Base-by-base conservation (phyloP, 441 rosid genomes). In the Syzygium malaccense region DNA sequence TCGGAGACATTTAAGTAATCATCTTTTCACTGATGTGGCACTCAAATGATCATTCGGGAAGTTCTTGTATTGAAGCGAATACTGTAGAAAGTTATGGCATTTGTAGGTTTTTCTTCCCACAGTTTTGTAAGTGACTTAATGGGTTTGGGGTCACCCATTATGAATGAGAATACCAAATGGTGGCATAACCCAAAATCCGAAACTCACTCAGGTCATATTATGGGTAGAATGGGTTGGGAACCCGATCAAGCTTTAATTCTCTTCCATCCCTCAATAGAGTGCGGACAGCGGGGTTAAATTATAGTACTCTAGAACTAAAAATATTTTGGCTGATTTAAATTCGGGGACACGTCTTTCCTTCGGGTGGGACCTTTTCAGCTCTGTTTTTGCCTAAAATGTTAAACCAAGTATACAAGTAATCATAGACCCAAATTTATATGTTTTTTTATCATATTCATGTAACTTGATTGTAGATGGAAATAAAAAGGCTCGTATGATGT, bases 41-140 rank as follows among this genome's bases (percentile, higher is more conserved):
- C 12, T 56, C 2, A 56, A 1, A 4, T 56, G 60, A 57, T 57
- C 5, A 5, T 10, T 57, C 14, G 4, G 0, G 9, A 57, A 56
- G 28, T 56, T 56, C 8, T 56, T 25, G 2, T 20, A 25, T 1
- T 25, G 6, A 25, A 25, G 13, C 23, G 6, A 57, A 25, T 23
- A 8, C 0, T 1, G 14, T 25, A 57, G 25, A 57, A 57, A 0
- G 25, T 0, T 57, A 4, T 2, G 0, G 4, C 25, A 23, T 12
- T 23, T 56, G 13, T 23, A 9, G 25, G 23, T 23, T 23, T 56
- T 12, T 23, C 25, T 56, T 57, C 5, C 60, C 60, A 57, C 0
- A 2, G 14, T 23, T 56, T 23, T 4, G 23, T 56, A 56, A 56
- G 60, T 25, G 28, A 57, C 60, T 57, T 57, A 57, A 57, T 57